Conservation (phyloP, 2,329 filamentous ascomycete genomes). For the Fusarium solani-melongenae region DNA sequence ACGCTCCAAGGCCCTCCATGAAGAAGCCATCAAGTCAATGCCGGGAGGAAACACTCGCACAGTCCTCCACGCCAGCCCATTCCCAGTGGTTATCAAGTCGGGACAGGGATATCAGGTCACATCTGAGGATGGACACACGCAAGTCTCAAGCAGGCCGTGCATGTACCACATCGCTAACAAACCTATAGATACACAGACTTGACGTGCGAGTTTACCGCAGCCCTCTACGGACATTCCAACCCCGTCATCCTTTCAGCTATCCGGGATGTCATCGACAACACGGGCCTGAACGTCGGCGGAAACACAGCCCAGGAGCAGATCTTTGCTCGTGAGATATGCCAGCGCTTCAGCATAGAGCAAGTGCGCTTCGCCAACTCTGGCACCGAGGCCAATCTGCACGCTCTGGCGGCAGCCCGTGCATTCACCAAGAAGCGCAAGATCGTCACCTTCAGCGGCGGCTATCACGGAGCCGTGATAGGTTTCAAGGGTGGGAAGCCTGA, state of each 20-base stretch:
- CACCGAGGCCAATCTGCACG: slow-evolving; percentile 73
- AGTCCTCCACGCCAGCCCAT: slow-evolving; percentile 56
- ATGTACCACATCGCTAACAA: not conserved
- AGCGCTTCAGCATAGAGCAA: slow-evolving; percentile 65
- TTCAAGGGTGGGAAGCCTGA: slow-evolving; percentile 50
- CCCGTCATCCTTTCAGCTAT: slow-evolving; percentile 63
- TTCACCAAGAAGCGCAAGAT: slow-evolving; percentile 59
- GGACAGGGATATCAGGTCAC: slow-evolving; percentile 50
- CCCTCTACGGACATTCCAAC: slow-evolving; percentile 74
- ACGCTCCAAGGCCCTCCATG: slow-evolving; percentile 51
- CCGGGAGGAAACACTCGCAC: slow-evolving; percentile 61
- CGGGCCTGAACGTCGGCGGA: slow-evolving; percentile 66
- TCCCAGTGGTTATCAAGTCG: slow-evolving; percentile 55
- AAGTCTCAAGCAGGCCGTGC: slow-evolving; percentile 6
- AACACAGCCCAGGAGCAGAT: slow-evolving; percentile 62
- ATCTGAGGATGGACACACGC: slow-evolving; percentile 55
- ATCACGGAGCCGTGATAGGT: slow-evolving; percentile 51
- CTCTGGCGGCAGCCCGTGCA: slow-evolving; percentile 63
- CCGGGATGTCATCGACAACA: slow-evolving; percentile 52
- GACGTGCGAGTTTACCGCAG: slow-evolving; percentile 72
- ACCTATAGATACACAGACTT: slow-evolving; percentile 65
- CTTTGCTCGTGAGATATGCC: slow-evolving; percentile 63
- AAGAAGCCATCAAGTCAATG: slow-evolving; percentile 50
- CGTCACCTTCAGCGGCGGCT: slow-evolving; percentile 61
- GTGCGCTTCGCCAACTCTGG: slow-evolving; percentile 74